These are phyloP conservation scores for Truncatella angustata DNA, from an alignment of 2,329 filamentous ascomycete genomes.

Conservation along the genomic window DNA sequence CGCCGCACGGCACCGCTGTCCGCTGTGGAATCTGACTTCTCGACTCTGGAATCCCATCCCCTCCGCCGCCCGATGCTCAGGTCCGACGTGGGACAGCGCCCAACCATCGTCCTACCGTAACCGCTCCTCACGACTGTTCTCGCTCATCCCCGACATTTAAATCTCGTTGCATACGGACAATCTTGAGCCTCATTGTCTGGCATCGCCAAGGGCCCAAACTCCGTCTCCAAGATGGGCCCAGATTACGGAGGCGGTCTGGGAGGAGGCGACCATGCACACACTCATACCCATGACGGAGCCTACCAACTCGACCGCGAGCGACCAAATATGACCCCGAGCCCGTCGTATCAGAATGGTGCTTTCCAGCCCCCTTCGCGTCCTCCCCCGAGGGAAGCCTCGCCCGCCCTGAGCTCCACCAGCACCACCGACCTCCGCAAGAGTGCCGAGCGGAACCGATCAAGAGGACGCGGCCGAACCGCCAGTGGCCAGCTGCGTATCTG, in stretches of 20 bases:
- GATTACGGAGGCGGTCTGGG: conserved; percentile 33
- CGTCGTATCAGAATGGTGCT: conserved; percentile 27
- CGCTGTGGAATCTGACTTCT: conserved; percentile 4
- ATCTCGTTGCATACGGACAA: conserved; percentile 4
- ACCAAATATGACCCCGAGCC: conserved; percentile 30
- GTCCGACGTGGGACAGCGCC: conserved; percentile 14
- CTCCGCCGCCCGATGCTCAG: conserved; percentile 14
- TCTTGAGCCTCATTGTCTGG: background rate
- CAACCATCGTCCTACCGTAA: conserved; percentile 11
- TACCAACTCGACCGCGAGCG: conserved; percentile 32
- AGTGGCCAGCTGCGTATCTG: conserved; percentile 66
- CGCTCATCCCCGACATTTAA: background rate
- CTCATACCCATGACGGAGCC: conserved; percentile 27
- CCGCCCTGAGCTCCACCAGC: conserved; percentile 34
- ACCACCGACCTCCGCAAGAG: conserved; percentile 49
- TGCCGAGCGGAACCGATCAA: conserved; percentile 57
- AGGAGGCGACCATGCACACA: conserved; percentile 28
- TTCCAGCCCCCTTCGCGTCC: conserved; percentile 26
- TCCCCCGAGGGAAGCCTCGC: conserved; percentile 29
- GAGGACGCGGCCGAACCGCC: conserved; percentile 50
- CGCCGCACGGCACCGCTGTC: conserved; percentile 4
- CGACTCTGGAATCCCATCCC: too few species aligned
- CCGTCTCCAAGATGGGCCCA: conserved; percentile 24
- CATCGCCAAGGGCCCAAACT: background rate
- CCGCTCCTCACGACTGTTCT: background rate